phyloP scores from a whole-genome alignment of 805 yeast genomes.

The Candida xyloterini region DNA sequence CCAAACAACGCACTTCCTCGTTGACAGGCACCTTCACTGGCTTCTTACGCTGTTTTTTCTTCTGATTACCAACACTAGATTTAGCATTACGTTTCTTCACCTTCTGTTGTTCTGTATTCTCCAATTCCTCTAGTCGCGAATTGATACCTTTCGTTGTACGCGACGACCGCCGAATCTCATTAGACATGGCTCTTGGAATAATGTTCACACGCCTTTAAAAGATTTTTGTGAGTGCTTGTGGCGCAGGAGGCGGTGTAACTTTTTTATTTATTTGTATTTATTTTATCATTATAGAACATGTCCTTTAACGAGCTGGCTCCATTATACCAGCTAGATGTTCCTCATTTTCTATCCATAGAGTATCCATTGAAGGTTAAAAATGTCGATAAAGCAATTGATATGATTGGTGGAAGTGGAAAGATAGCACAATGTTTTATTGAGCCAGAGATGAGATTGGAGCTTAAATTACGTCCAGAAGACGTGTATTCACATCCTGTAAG shows the following conservation, averaged over 20 bases:
- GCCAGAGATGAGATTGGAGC: slow-evolving; percentile 28
- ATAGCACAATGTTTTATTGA: slow-evolving; percentile 42
- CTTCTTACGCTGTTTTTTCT: slow-evolving; percentile 17
- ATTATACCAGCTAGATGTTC: slow-evolving; percentile 60
- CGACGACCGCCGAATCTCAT: slow-evolving; percentile 38
- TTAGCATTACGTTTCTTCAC: slow-evolving; percentile 13
- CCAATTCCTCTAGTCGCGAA: slow-evolving; percentile 30
- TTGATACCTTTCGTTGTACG: slow-evolving; percentile 43
- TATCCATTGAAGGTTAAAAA: slow-evolving; percentile 71
- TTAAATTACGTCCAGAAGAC: slow-evolving; percentile 34
- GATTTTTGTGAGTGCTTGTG: slow-evolving; percentile 5
- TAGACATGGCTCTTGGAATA: slow-evolving; percentile 10
- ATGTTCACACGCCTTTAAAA: slow-evolving; percentile 7
- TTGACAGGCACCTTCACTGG: slow-evolving; percentile 31
- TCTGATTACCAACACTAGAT: slow-evolving; percentile 9
- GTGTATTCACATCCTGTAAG: slow-evolving; percentile 57
- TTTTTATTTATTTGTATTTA: background rate
- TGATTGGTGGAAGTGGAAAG: slow-evolving; percentile 62
- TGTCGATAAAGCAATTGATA: slow-evolving; percentile 55
- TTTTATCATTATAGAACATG: slow-evolving; percentile 1
- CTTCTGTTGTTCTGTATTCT: slow-evolving; percentile 11
- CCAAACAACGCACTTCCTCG: slow-evolving; percentile 53
- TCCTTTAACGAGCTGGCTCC: slow-evolving; percentile 16
- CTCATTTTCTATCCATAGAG: slow-evolving; percentile 73
- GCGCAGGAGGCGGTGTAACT: slow-evolving; percentile 12